Conservation (phyloP, 441 rosid species). For the Brassica hybrid region DNA sequence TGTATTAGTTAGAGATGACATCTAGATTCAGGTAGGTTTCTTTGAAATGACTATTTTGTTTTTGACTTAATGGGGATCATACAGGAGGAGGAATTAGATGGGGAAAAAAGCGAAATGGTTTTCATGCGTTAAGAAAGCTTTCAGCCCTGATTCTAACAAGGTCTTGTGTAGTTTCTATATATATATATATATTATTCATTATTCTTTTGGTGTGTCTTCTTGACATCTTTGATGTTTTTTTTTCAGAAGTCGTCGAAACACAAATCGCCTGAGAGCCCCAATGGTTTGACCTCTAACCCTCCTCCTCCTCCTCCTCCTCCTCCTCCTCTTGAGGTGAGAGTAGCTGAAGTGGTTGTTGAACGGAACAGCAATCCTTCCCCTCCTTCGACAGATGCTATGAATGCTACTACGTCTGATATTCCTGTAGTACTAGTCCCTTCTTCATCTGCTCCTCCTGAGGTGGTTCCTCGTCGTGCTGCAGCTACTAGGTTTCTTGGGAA, state of each 20-base stretch:
- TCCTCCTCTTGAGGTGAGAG: conserved; percentile 55
- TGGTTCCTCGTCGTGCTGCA: conserved; percentile 40
- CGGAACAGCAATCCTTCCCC: conserved; percentile 40
- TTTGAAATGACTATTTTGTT: too few relatives aligned
- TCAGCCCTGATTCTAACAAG: too few relatives aligned
- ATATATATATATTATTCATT: too few relatives aligned
- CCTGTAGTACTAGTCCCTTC: conserved; percentile 30
- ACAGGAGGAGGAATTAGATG: too few relatives aligned
- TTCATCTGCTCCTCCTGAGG: conserved; percentile 36
- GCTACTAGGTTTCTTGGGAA: conserved; percentile 58
- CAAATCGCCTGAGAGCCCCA: conserved; percentile 58
- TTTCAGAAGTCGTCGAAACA: conserved; percentile 60
- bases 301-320: conserved; percentile 40
- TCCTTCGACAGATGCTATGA: conserved; percentile 45
- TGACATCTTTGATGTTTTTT: background rate
- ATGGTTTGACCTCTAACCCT: conserved; percentile 48
- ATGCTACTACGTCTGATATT: conserved; percentile 39
- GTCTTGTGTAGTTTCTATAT: too few relatives aligned
- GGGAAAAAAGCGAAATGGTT: too few relatives aligned
- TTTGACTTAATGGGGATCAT: too few relatives aligned
- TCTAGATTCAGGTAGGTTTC: too few relatives aligned
- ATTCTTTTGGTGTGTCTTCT: too few relatives aligned
- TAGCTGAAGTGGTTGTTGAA: conserved; percentile 57
- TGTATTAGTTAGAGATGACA: too few relatives aligned
- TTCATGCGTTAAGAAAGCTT: too few relatives aligned